Evolutionary conservation across 192 early-diverging fungal species (phyloP).

Genomic region (Umbelopsis ramanniana): DNA sequence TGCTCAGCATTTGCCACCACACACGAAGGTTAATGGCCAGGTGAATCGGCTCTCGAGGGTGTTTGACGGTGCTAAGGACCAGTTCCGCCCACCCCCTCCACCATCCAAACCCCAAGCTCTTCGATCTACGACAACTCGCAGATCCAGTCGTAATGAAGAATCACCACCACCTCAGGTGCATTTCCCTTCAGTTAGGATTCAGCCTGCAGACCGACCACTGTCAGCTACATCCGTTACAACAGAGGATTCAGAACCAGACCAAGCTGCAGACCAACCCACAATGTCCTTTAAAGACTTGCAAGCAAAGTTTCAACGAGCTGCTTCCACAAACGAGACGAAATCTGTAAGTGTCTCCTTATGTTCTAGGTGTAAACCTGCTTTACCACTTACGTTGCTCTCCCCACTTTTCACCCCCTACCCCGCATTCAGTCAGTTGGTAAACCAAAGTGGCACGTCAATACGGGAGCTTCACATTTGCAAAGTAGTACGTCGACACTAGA

Average conservation of each 20-base stretch:
- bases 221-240: not conserved
- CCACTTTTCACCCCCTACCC: not conserved
- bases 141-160: not conserved
- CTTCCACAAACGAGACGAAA: not conserved
- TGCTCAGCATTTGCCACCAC: conserved; percentile 1
- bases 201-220: not conserved
- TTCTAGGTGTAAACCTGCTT: not conserved
- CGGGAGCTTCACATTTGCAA: not conserved
- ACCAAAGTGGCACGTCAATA: conserved; percentile 1
- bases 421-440: not conserved
- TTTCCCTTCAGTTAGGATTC: not conserved
- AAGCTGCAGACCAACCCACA: not conserved
- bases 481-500: not conserved
- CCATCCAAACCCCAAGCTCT: conserved; percentile 31
- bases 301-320: conserved; percentile 32
- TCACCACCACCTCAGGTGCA: not conserved
- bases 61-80: conserved; percentile 17
- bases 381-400: not conserved
- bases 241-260: not conserved
- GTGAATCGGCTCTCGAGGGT: conserved; percentile 35
- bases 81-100: conserved; percentile 11
- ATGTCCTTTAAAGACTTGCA: conserved; percentile 35
- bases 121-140: not conserved
- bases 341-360: not conserved
- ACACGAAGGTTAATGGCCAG: conserved; percentile 3